Evolutionary conservation across 169 alveolate species (phyloP), one percentile per base, ranked within the genome.

Genomic region (Blepharisma undulans): DNA sequence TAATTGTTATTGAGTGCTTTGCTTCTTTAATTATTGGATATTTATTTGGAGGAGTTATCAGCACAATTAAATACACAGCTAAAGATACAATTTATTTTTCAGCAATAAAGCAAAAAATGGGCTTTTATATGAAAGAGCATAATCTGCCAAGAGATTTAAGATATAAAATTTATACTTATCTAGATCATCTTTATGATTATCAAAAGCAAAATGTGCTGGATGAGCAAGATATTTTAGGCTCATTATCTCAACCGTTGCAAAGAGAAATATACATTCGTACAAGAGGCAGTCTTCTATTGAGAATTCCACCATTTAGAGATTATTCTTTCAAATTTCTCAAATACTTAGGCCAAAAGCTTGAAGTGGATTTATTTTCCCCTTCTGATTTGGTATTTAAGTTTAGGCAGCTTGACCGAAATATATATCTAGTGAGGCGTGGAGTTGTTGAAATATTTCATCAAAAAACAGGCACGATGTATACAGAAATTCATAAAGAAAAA

Each of bases 221-320:
- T 79, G 87, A 79, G 34, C 61, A 79, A 29, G 87, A 79, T 30
- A 79, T 79, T 33, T 6, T 79, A 79, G 34, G 61, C 12, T 21
- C 25, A 7, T 33, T 79, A 25, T 79, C 87, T 32, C 61, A 1
- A 6, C 87, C 87, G 27, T 33, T 79, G 25, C 29, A 32, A 32
- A 32, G 34, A 27, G 72, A 79, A 79, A 79, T 79, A 0, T 79
- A 79, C 19, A 34, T 27, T 30, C 71, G 29, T 8, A 79, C 72
- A 25, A 27, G 87, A 32, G 87, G 87, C 8, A 79, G 27, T 30
- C 29, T 33, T 12, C 27, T 79, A 79, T 22, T n/a, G 8, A 79
- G 34, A 27, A 25, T 25, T 33, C 36, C 36, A 79, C 10, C 34
- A 8, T 79, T 79, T 33, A 1, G 61, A 32, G 25, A 25, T 5